Evolutionary conservation across 768 basidiomycete genomes (phyloP).

Genomic region (Suillus variegatus): DNA sequence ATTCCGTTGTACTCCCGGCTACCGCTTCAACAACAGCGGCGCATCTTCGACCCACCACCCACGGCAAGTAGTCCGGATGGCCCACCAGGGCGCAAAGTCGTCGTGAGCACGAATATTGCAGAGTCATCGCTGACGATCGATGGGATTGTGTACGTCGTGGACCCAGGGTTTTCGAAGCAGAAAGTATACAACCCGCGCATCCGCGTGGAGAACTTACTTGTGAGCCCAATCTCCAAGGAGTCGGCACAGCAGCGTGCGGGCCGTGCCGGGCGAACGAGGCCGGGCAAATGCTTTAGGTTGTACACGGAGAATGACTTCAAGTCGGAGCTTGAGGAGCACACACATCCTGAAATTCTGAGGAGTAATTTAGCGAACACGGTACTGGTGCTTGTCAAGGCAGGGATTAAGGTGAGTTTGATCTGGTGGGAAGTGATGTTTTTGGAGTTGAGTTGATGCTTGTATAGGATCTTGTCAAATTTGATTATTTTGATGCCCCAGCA

Average conservation of each 20-base stretch:
- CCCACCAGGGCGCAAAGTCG: slow-evolving; percentile 89
- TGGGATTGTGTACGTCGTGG: slow-evolving; percentile 99
- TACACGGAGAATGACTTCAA: slow-evolving; percentile 94
- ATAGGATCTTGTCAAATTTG: slow-evolving; percentile 80
- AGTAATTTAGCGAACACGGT: slow-evolving; percentile 94
- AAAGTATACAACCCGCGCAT: slow-evolving; percentile 98
- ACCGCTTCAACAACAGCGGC: slow-evolving; percentile 92
- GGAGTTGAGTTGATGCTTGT: not conserved
- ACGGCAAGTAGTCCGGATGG: slow-evolving; percentile 57
- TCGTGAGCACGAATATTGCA: slow-evolving; percentile 96
- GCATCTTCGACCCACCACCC: slow-evolving; percentile 93
- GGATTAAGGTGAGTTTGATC: slow-evolving; percentile 63
- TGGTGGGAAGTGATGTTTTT: slow-evolving; percentile 3
- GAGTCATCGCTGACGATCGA: slow-evolving; percentile 98
- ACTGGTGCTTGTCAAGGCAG: slow-evolving; percentile 90
- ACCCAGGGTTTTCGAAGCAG: slow-evolving; percentile 97
- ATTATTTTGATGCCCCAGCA: slow-evolving; percentile 91
- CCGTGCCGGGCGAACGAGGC: slow-evolving; percentile 92
- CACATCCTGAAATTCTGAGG: slow-evolving; percentile 92
- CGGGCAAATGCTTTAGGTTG: slow-evolving; percentile 95
- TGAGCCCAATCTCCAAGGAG: slow-evolving; percentile 95
- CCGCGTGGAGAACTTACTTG: slow-evolving; percentile 90
- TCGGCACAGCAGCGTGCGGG: slow-evolving; percentile 96
- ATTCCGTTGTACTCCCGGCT: slow-evolving; percentile 95
- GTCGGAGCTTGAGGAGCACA: slow-evolving; percentile 94